phyloP scores from a whole-genome alignment of 2,329 filamentous ascomycete species.

The Myrmaecium sp. region DNA sequence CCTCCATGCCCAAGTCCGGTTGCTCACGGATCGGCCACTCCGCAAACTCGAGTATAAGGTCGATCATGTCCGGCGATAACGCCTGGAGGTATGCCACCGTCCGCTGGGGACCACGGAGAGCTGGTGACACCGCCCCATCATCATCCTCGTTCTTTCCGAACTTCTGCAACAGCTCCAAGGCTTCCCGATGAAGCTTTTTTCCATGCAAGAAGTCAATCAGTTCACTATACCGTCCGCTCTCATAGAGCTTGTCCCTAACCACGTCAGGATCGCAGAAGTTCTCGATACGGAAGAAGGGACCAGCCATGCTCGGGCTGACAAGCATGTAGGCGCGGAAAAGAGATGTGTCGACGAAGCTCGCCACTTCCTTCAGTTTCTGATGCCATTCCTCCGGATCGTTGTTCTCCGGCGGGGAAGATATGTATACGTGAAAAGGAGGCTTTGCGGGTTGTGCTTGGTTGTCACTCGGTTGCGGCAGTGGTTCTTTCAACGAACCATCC shows the following conservation, averaged over 20 bases:
- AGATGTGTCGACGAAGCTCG: conserved; percentile 78
- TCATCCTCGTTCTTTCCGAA: conserved; percentile 48
- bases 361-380: conserved; percentile 55
- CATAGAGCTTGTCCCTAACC: conserved; percentile 80
- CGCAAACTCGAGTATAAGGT: conserved; percentile 79
- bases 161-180: conserved; percentile 62
- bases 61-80: conserved; percentile 70
- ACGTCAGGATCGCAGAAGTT: conserved; percentile 96
- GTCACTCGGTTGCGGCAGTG: conserved; percentile 31
- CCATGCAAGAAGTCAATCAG: conserved; percentile 96
- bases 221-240: conserved; percentile 78
- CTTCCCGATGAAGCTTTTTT: conserved; percentile 80
- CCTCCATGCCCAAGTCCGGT: conserved; percentile 67
- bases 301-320: conserved; percentile 65
- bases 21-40: conserved; percentile 68
- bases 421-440: conserved; percentile 28
- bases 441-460: conserved; percentile 18
- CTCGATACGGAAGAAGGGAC: conserved; percentile 80
- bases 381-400: conserved; percentile 42
- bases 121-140: conserved; percentile 27
- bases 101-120: conserved; percentile 62
- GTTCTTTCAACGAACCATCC: conserved; percentile 40
- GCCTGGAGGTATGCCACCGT: conserved; percentile 85
- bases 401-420: conserved; percentile 13
- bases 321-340: conserved; percentile 94